Base-by-base conservation (phyloP, 371 early-diverging fungal species). In the Nematocida displodere region DNA sequence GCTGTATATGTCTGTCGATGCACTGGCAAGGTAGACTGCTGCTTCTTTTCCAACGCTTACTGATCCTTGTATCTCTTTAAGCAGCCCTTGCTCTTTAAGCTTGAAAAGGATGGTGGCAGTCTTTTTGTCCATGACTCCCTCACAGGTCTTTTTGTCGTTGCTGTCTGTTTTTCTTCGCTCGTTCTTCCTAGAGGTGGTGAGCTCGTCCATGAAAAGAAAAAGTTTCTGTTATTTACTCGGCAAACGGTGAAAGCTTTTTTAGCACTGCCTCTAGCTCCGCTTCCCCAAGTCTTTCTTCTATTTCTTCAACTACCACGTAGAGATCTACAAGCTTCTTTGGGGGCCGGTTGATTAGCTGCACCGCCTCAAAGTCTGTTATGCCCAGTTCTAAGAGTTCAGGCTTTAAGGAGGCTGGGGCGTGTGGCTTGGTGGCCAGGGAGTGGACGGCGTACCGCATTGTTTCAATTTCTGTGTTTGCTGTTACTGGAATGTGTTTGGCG, bases 11-110 rank as follows among this genome's bases (percentile, higher is more conserved):
- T 48, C 42, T 24, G 67, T 54, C 17, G 75, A 55, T 0, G 66
- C 76, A 24, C 40, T 31, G 42, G 59, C 83, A 11, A 79, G 34
- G 62, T 82, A 81, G 15, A 79, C 77, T 58, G 52, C 77, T 64
- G 81, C 85, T 82, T 98, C 99, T 84, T 97, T 97, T 20, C 99
- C 99, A 0, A 94, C 95, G 80, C 90, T 90, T 50, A 99, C 89
- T 85, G 95, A 92, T 1, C 97, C 97, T 77, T 92, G 89, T 77
- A 99, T 88, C 75, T 92, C 92, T 68, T 88, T 87, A 64, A 99
- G 87, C 28, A 92, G 84, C 54, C 89, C 89, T 48, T 89, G 85
- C 81, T 91, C 92, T 71, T 94, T 81, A 85, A 97, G 85, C 82
- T 95, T 97, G 84, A 92, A 91, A 31, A 99, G 82, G 75, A 97